These are phyloP conservation scores for Penicillium taxi DNA, from an alignment of 495 filamentous ascomycete species.

Conservation along the genomic window DNA sequence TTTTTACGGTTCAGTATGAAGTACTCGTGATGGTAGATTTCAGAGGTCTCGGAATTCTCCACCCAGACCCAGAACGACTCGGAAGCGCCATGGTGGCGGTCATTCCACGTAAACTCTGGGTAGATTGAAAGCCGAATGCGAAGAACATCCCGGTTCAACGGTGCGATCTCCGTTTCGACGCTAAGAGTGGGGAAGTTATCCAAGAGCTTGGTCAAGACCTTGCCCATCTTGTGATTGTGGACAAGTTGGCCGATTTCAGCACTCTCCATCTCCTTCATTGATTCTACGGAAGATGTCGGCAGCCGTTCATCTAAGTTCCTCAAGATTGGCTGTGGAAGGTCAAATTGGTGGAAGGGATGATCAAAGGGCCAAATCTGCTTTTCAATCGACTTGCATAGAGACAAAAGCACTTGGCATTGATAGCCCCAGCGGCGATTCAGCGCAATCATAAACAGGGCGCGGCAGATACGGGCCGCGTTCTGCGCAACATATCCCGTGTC, in stretches of 20 bases:
- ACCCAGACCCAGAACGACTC: slow-evolving; percentile 99
- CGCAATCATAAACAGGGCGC: slow-evolving; percentile 94
- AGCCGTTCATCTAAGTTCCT: slow-evolving; percentile 74
- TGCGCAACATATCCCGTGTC: slow-evolving; percentile 93
- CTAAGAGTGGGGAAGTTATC: slow-evolving; percentile 88
- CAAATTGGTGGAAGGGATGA: slow-evolving; percentile 93
- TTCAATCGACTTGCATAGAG: slow-evolving; percentile 92
- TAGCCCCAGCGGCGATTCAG: slow-evolving; percentile 90
- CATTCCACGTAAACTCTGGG: slow-evolving; percentile 92
- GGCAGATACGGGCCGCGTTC: slow-evolving; percentile 88
- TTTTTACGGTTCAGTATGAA: slow-evolving; percentile 87
- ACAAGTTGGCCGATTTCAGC: slow-evolving; percentile 88
- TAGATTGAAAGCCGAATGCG: slow-evolving; percentile 76
- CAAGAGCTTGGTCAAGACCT: slow-evolving; percentile 67
- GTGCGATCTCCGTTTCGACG: slow-evolving; percentile 89
- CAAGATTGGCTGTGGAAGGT: slow-evolving; percentile 74
- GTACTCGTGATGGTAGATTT: slow-evolving; percentile 97
- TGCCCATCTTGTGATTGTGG: slow-evolving; percentile 81
- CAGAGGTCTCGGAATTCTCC: slow-evolving; percentile 93
- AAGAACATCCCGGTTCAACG: slow-evolving; percentile 88
- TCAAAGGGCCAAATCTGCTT: slow-evolving; percentile 90
- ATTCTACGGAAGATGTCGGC: slow-evolving; percentile 63
- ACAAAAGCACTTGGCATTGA: slow-evolving; percentile 81
- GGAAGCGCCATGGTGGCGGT: slow-evolving; percentile 85
- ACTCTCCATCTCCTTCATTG: slow-evolving; percentile 81